phyloP scores from a whole-genome alignment of 148 eudicot species.

The Silene latifolia region DNA sequence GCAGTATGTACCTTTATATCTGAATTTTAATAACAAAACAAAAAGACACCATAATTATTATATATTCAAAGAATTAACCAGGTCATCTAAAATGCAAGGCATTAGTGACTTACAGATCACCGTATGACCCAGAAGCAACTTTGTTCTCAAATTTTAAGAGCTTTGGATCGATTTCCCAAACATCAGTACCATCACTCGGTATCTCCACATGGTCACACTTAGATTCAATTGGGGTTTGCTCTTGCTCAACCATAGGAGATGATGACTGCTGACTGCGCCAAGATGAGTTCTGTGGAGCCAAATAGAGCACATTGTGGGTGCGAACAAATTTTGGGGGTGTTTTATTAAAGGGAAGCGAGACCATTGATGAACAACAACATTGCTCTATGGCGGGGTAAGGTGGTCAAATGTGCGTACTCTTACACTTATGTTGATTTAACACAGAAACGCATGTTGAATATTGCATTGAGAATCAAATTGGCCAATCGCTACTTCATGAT shows the following conservation, averaged over 20 bases:
- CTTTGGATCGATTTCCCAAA: slow-evolving; percentile 95
- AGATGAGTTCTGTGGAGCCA: slow-evolving; percentile 58
- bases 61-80: slow-evolving; percentile 2
- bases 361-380: neutral
- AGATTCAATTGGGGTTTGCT: slow-evolving; percentile 36
- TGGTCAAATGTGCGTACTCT: neutral
- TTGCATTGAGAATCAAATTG: neutral
- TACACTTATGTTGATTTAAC: neutral
- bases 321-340: neutral
- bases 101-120: slow-evolving; percentile 81
- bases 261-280: slow-evolving; percentile 60
- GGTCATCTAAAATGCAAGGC: neutral
- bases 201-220: slow-evolving; percentile 64
- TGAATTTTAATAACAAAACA: slow-evolving; percentile 28
- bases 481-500: neutral
- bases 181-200: slow-evolving; percentile 92
- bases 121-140: slow-evolving; percentile 98
- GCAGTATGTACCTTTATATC: slow-evolving; percentile 87
- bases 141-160: slow-evolving; percentile 69
- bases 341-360: neutral
- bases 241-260: slow-evolving; percentile 45
- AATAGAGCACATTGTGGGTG: slow-evolving; percentile 11
- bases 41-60: neutral
- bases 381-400: neutral
- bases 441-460: neutral